phyloP scores from a whole-genome alignment of 768 basidiomycete species.

The Pleurotus tuber-regium region DNA sequence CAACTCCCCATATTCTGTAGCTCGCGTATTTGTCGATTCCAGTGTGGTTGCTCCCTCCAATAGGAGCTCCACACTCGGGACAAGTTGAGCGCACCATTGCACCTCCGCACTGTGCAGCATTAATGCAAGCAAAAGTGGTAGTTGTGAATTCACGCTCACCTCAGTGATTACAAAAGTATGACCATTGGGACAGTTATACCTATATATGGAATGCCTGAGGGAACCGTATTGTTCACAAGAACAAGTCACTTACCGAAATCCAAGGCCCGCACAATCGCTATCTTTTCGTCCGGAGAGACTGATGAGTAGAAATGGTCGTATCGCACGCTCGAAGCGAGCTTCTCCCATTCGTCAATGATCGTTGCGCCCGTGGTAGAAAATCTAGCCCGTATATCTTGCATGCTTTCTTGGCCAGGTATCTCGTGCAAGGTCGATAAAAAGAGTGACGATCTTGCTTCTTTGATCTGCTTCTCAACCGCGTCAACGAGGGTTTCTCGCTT shows the following conservation, averaged over 20 bases:
- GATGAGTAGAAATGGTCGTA: conserved; percentile 47
- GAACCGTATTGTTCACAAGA: too few species aligned
- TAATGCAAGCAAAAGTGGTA: not conserved
- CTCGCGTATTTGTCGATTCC: conserved; percentile 39
- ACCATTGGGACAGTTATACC: conserved; percentile 54
- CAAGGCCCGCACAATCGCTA: conserved; percentile 47
- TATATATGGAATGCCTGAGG: conserved; percentile 41
- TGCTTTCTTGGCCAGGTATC: conserved; percentile 23
- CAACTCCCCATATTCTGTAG: conserved; percentile 45
- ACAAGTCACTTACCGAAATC: conserved; percentile 47
- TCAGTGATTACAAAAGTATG: conserved; percentile 61
- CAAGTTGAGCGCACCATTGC: conserved; percentile 46
- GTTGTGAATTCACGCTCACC: conserved; percentile 26
- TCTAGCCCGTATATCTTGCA: conserved; percentile 41
- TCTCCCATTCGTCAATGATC: conserved; percentile 47
- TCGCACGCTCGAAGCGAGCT: conserved; percentile 36
- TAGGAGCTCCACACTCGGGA: conserved; percentile 53
- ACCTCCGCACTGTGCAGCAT: conserved; percentile 49
- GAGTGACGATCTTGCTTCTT: conserved; percentile 12
- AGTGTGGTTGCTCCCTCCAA: conserved; percentile 52
- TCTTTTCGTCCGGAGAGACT: conserved; percentile 52
- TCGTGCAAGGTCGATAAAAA: conserved; percentile 11
- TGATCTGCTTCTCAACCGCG: conserved; percentile 12
- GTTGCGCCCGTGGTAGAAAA: conserved; percentile 33
- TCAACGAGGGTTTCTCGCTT: conserved; percentile 22